Evolutionary conservation across 2,329 filamentous ascomycete species (phyloP), one percentile per base, ranked within the genome.

Genomic region (Venturia carpophila): DNA sequence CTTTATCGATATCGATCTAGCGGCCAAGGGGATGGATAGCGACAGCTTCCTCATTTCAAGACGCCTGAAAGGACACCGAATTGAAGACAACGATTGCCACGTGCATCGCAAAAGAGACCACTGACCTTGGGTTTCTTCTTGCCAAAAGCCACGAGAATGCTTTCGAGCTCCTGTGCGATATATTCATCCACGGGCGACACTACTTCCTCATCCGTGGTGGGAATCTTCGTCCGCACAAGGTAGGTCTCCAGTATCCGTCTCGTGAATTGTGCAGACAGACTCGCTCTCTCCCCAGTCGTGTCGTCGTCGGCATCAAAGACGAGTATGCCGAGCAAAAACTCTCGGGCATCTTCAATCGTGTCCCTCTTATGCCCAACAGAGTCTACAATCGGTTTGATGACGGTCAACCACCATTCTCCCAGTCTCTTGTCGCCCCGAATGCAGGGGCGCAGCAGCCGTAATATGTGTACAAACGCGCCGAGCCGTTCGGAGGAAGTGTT

Each of bases 381-480:
- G 67, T 85, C 77, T 67, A 85, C 72, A 17, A 84, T 80, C 0
- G 86, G 84, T 58, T 80, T 79, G 24, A 86, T 75, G 17, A 87
- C 78, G 68, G 83, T 77, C 58, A 89, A 84, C 82, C 89, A 91
- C 90, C 90, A 94, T 66, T 86, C 82, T 65, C 87, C 76, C 64
- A 90, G 75, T 65, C 87, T 83, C 42, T 83, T 80, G 1, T 87
- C 82, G 13, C 84, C 84, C 65, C 81, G 82, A 64, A 94, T 80
- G 13, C 82, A 82, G 2, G 87, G 84, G 30, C 86, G 81, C 43
- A 93, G 78, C 49, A 81, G 82, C 60, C 84, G 82, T 65, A 93
- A 76, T 58, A 90, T 81, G 62, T 83, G 82, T 21, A 92, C 79
- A 75, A 92, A 94, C n/a, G 85, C 77, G 10, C 83, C 84, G 72